Conservation (phyloP, 2,329 filamentous ascomycete genomes). For the Periglandula ipomoeae region DNA sequence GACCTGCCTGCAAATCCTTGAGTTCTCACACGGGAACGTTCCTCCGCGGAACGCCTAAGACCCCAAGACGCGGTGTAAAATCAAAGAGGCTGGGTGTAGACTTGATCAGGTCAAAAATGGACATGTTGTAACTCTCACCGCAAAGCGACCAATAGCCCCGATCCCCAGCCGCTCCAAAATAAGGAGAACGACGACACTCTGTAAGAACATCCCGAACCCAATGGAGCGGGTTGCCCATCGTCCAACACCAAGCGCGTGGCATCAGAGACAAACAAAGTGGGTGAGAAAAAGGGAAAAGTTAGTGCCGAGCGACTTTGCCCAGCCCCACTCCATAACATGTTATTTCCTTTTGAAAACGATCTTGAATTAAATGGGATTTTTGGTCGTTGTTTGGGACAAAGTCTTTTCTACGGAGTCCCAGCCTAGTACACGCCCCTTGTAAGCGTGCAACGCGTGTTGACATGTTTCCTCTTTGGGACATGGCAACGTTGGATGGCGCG, state of each 20-base stretch:
- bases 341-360: no score
- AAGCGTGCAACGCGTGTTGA: constrained; percentile 25
- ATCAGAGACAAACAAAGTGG: not conserved
- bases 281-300: not conserved
- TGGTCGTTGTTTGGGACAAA: not conserved
- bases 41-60: no score
- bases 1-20: no score
- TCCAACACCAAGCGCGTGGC: constrained; percentile 1
- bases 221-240: no score
- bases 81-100: not conserved
- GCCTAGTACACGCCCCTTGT: not conserved
- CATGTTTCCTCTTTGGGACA: constrained; percentile 25
- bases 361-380: not conserved
- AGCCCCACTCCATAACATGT: not conserved
- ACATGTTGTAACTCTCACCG: no score
- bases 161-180: not conserved
- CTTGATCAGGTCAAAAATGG: not conserved
- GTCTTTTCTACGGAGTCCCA: no score
- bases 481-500: constrained; percentile 18
- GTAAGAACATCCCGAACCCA: no score
- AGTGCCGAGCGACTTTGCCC: not conserved
- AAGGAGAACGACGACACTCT: not conserved
- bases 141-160: not conserved
- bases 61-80: no score
- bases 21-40: no score